Percentiles rank a stretch among this genome's conserved stretches.
Evolutionary conservation across 352 stramenopile genomes (phyloP).

Genomic region (Phytophthora crassamura): DNA sequence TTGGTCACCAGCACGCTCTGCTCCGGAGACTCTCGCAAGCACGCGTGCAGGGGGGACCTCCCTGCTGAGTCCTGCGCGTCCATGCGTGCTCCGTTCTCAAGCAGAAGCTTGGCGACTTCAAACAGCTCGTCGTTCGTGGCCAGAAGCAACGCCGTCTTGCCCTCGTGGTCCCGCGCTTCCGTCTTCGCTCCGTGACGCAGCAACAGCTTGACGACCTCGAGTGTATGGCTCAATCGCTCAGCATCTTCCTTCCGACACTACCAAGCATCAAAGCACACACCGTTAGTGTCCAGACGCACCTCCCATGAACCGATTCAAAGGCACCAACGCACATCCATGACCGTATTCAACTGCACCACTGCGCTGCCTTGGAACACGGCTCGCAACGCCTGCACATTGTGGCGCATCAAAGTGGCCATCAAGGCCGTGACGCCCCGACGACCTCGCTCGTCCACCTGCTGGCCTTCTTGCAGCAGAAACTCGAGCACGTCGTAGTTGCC

Average conservation of each 20-base stretch:
- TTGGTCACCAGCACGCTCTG: slow-evolving; percentile 41
- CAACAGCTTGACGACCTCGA: slow-evolving; percentile 39
- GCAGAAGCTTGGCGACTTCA: slow-evolving; percentile 34
- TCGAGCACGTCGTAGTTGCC: slow-evolving; percentile 33
- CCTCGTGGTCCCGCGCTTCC: slow-evolving; percentile 33
- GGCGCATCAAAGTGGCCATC: slow-evolving; percentile 42
- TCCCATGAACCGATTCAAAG: neutral
- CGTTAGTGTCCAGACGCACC: slow-evolving; percentile 4
- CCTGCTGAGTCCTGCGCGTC: slow-evolving; percentile 34
- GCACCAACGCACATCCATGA: slow-evolving; percentile 35
- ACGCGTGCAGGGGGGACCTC: slow-evolving; percentile 32
- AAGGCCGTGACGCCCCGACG: slow-evolving; percentile 37
- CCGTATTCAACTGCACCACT: slow-evolving; percentile 39
- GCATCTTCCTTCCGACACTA: slow-evolving; percentile 45
- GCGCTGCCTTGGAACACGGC: slow-evolving; percentile 39
- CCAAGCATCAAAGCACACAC: neutral
- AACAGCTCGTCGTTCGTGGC: slow-evolving; percentile 45
- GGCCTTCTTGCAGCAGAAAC: slow-evolving; percentile 35
- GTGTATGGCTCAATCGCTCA: slow-evolving; percentile 31
- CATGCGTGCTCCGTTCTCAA: slow-evolving; percentile 35
- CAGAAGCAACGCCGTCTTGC: slow-evolving; percentile 41
- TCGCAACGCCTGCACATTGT: slow-evolving; percentile 48
- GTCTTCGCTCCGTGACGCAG: slow-evolving; percentile 33
- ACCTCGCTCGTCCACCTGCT: slow-evolving; percentile 35
- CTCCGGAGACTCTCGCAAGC: slow-evolving; percentile 23